Conservation (phyloP, 2,329 filamentous ascomycete genomes). For the Fusarium oxysporum region DNA sequence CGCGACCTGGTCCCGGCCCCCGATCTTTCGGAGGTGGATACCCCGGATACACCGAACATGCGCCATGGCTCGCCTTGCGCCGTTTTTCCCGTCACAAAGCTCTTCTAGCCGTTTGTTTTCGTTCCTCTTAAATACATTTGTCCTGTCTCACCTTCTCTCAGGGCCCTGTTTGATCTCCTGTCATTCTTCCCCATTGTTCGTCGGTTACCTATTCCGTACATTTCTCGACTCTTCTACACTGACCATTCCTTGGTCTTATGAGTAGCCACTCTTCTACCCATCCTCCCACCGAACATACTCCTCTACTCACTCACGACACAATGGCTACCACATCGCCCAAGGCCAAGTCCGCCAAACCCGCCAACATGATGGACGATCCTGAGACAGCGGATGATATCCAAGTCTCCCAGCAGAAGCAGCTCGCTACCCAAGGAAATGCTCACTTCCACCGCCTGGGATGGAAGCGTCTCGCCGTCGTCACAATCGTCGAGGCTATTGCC, state of each 20-base stretch:
- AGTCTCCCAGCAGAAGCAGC: conserved; percentile 36
- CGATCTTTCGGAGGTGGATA: conserved; percentile 26
- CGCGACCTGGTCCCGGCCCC: conserved; percentile 10
- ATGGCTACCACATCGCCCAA: conserved; percentile 17
- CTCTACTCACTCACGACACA: conserved; percentile 8
- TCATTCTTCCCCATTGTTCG: background rate
- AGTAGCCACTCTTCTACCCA: conserved; percentile 5
- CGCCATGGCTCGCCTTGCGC: conserved; percentile 10
- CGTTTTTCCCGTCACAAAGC: conserved; percentile 33
- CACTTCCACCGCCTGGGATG: conserved; percentile 37
- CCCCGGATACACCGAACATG: conserved; percentile 30
- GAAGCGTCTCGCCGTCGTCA: conserved; percentile 38
- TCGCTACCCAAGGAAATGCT: conserved; percentile 33
- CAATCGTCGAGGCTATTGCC: conserved; percentile 36
- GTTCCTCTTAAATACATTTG: conserved; percentile 16
- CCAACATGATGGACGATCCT: conserved; percentile 32
- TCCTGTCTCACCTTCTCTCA: background rate
- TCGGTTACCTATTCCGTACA: background rate
- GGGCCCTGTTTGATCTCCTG: background rate
- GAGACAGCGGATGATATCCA: conserved; percentile 25
- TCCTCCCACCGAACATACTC: conserved; percentile 13
- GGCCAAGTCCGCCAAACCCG: conserved; percentile 8
- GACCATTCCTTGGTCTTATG: conserved; percentile 13
- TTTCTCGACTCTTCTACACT: background rate
- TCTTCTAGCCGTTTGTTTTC: conserved; percentile 25